Evolutionary conservation across 306 rosid species (phyloP).

Genomic region (Cucumis melo): DNA sequence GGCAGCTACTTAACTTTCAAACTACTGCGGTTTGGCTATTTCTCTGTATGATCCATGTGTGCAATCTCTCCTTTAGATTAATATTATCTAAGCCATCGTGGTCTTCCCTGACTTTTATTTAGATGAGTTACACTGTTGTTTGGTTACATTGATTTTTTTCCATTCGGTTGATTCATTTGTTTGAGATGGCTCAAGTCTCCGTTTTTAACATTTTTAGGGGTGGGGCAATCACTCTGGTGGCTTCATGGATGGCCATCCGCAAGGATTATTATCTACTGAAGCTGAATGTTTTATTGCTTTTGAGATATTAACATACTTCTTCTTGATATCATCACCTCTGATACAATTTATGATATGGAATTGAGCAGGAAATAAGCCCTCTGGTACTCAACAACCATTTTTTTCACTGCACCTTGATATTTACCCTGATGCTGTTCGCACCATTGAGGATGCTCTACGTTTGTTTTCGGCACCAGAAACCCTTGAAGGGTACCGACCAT

Average conservation of each 20-base stretch:
- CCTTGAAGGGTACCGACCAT: slow-evolving; percentile 80
- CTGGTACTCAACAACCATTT: slow-evolving; percentile 78
- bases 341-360: neutral
- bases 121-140: too few relatives aligned
- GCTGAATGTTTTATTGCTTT: neutral
- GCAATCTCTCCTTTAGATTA: neutral
- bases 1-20: neutral
- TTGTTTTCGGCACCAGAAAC: slow-evolving; percentile 81
- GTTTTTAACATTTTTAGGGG: too few relatives aligned
- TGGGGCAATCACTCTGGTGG: neutral
- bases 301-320: neutral
- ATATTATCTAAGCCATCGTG: neutral
- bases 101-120: too few relatives aligned
- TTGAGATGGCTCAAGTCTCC: too few relatives aligned
- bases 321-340: neutral
- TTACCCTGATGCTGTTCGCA: slow-evolving; percentile 49
- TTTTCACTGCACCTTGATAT: slow-evolving; percentile 88
- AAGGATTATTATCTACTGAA: neutral
- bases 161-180: too few relatives aligned
- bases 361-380: slow-evolving; percentile 41
- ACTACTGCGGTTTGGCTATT: neutral
- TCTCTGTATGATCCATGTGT: neutral
- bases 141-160: too few relatives aligned
- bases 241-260: neutral
- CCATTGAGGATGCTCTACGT: slow-evolving; percentile 78